These are phyloP conservation scores for Sporobolomyces pararoseus DNA, from an alignment of 768 basidiomycete species.

Conservation along the genomic window DNA sequence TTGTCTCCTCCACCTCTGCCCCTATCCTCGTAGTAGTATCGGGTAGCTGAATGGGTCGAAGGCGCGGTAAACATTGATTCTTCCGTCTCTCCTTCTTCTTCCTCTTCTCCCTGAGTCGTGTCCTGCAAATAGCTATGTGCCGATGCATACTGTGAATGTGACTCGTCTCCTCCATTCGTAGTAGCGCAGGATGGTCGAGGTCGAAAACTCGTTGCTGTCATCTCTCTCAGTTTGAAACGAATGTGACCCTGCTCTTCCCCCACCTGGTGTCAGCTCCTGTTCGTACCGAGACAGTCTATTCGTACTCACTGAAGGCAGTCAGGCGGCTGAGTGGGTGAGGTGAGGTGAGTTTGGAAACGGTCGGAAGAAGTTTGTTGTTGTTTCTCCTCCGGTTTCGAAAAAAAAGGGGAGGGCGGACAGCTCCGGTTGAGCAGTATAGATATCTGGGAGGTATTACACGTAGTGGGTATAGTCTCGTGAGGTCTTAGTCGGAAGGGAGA, in stretches of 20 bases:
- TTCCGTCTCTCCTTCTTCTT: background rate
- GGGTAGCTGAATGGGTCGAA: background rate
- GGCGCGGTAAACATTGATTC: conserved; percentile 18
- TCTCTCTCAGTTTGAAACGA: background rate
- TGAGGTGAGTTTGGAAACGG: no score
- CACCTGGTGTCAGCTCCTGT: background rate
- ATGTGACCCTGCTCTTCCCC: background rate
- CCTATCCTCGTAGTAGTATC: no score
- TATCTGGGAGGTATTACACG: no score
- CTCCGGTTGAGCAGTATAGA: no score
- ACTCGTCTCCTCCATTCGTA: background rate
- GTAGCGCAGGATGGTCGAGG: conserved; percentile 10
- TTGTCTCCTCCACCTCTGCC: no score
- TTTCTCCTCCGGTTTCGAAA: no score
- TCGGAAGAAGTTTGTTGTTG: background rate
- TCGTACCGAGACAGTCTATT: background rate
- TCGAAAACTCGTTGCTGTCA: background rate
- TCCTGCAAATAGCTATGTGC: conserved; percentile 8
- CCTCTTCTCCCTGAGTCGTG: conserved; percentile 6
- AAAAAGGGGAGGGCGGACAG: no score
- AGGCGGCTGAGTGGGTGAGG: background rate
- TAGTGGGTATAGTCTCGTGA: no score
- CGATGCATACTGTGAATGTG: conserved; percentile 3
- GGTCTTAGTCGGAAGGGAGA: background rate
- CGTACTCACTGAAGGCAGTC: conserved; percentile 24